phyloP scores from a whole-genome alignment of 352 stramenopile species.

The Peronospora destructor region DNA sequence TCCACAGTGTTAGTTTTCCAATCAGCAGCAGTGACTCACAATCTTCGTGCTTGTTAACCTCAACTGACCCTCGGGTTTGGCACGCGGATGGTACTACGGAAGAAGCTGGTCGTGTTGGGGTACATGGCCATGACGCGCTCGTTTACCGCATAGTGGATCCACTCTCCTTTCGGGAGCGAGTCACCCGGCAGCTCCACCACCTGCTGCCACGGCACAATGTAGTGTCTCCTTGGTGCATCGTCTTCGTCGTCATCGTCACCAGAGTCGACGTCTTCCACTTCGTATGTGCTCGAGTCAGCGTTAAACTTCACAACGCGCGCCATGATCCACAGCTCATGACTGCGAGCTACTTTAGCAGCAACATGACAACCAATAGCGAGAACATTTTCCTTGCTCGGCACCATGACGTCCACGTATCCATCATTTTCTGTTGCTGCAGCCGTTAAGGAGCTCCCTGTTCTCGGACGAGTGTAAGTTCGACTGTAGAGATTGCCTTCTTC shows the following conservation, averaged over 20 bases:
- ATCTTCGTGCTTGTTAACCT: background rate
- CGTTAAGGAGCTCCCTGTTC: slow-evolving; percentile 11
- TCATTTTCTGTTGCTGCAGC: slow-evolving; percentile 6
- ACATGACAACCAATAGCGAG: slow-evolving; percentile 50
- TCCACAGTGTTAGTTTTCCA: slow-evolving; percentile 10
- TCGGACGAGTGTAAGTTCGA: slow-evolving; percentile 27
- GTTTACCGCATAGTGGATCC: slow-evolving; percentile 85
- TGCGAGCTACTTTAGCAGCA: slow-evolving; percentile 65
- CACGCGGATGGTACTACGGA: slow-evolving; percentile 87
- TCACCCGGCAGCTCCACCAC: slow-evolving; percentile 88
- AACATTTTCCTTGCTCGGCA: slow-evolving; percentile 33
- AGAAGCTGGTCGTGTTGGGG: slow-evolving; percentile 96
- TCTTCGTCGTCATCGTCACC: slow-evolving; percentile 79
- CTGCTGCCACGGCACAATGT: slow-evolving; percentile 67
- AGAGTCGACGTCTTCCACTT: slow-evolving; percentile 92
- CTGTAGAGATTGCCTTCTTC: slow-evolving; percentile 31
- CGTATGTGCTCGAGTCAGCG: slow-evolving; percentile 86
- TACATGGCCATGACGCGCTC: slow-evolving; percentile 96
- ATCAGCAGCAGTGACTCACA: background rate
- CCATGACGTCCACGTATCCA: slow-evolving; percentile 12
- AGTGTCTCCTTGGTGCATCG: slow-evolving; percentile 36
- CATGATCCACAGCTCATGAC: slow-evolving; percentile 89
- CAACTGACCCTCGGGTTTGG: slow-evolving; percentile 75
- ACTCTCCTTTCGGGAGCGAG: slow-evolving; percentile 41
- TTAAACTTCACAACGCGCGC: slow-evolving; percentile 87